Percentiles rank a stretch among this genome's conserved stretches.
Conservation (phyloP, 2,329 filamentous ascomycete species). For the Reticulascus tulasneorum region DNA sequence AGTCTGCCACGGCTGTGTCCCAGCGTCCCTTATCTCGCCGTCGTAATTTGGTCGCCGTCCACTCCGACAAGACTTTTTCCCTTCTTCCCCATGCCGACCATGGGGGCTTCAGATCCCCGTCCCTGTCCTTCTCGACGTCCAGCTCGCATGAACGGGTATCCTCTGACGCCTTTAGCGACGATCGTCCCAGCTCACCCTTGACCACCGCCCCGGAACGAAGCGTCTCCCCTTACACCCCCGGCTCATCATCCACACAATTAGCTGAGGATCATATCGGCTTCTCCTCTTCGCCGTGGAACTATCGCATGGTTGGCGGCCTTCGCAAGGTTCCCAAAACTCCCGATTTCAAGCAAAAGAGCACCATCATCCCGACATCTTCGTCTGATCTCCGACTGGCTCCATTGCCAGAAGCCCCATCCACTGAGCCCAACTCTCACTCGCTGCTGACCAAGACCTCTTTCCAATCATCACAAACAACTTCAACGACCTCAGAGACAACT, state of each 20-base stretch:
- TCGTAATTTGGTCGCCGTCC: conserved; percentile 44
- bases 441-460: conserved; percentile 19
- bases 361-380: conserved; percentile 11
- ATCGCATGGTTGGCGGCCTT: conserved; percentile 50
- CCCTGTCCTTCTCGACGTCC: conserved; percentile 41
- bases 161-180: conserved; percentile 43
- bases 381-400: conserved; percentile 24
- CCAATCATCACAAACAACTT: conserved; percentile 27
- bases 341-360: conserved; percentile 33
- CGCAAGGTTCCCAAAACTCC: conserved; percentile 46
- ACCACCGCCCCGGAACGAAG: conserved; percentile 44
- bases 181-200: conserved; percentile 44
- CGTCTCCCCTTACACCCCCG: conserved; percentile 30
- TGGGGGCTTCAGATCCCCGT: conserved; percentile 29
- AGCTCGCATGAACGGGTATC: conserved; percentile 48
- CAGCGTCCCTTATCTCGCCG: conserved; percentile 33
- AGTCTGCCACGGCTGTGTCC: conserved; percentile 17
- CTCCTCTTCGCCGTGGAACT: conserved; percentile 44
- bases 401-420: conserved; percentile 22
- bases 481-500: conserved; percentile 45
- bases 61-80: conserved; percentile 57
- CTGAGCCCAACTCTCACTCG: conserved; percentile 1
- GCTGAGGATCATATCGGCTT: conserved; percentile 26
- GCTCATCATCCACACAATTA: conserved; percentile 29
- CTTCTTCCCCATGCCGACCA: conserved; percentile 31